Evolutionary conservation across 768 basidiomycete species (phyloP).

Genomic region (Tulasnella sp.): DNA sequence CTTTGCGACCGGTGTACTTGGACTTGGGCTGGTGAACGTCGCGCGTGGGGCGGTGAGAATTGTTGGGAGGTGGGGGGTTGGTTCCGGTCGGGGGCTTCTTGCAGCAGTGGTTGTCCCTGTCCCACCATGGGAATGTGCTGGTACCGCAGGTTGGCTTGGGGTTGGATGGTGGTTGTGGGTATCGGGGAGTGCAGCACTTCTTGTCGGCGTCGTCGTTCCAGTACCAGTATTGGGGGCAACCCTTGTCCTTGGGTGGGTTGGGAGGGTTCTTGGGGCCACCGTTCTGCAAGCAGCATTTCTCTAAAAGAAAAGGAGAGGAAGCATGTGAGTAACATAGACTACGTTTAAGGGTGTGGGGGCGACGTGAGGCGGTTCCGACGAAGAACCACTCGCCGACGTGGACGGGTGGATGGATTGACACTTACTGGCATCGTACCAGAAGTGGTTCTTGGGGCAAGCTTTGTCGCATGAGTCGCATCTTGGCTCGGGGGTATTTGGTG

Average conservation of each 20-base stretch:
- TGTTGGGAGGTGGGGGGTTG: background rate
- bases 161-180: background rate
- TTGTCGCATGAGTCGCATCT: background rate
- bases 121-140: constrained; percentile 3
- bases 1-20: background rate
- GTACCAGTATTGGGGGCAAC: constrained; percentile 18
- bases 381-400: background rate
- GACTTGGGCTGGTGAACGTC: background rate
- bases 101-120: constrained; percentile 25
- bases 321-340: background rate
- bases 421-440: constrained; percentile 6
- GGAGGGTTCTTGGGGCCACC: constrained; percentile 1
- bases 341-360: background rate
- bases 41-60: background rate
- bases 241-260: background rate
- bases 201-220: background rate
- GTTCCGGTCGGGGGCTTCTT: constrained; percentile 11
- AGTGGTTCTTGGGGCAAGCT: background rate
- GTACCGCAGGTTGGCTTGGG: constrained; percentile 3
- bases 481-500: background rate
- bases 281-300: constrained; percentile 6
- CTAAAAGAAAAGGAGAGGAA: background rate
- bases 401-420: background rate
- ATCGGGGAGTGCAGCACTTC: constrained; percentile 17
- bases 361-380: background rate